phyloP scores from a whole-genome alignment of 768 basidiomycete species.

The Tulasnella sp. region DNA sequence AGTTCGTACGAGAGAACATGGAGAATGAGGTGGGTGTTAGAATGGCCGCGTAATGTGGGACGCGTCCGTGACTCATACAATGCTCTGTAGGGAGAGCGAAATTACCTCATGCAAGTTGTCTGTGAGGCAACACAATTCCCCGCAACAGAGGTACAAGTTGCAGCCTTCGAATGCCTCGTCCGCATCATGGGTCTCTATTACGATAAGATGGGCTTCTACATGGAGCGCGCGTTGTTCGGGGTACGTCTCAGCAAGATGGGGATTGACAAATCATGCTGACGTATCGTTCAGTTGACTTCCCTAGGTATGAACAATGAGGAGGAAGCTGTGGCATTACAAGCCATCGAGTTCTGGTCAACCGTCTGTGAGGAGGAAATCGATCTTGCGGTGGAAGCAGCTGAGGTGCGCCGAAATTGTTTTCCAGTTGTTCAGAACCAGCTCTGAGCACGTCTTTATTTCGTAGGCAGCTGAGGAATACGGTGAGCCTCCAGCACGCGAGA shows the following conservation, averaged over 20 bases:
- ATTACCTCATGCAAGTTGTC: slow-evolving; percentile 99
- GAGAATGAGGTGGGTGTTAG: slow-evolving; percentile 84
- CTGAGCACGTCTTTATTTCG: neutral
- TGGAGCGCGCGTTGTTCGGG: slow-evolving; percentile 97
- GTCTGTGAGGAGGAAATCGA: slow-evolving; percentile 98
- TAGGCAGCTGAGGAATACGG: slow-evolving; percentile 72
- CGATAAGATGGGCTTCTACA: slow-evolving; percentile 98
- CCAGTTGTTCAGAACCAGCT: slow-evolving; percentile 24
- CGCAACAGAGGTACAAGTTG: slow-evolving; percentile 77
- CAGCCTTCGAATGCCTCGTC: slow-evolving; percentile 89
- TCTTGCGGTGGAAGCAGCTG: slow-evolving; percentile 79
- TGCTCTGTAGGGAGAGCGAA: slow-evolving; percentile 84
- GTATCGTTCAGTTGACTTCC: slow-evolving; percentile 64
- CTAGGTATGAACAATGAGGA: slow-evolving; percentile 94
- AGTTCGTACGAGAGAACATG: slow-evolving; percentile 96
- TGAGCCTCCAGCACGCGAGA: slow-evolving; percentile 74
- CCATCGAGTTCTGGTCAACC: slow-evolving; percentile 98
- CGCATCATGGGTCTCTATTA: slow-evolving; percentile 97
- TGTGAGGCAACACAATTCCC: slow-evolving; percentile 93
- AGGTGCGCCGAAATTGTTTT: slow-evolving; percentile 40
- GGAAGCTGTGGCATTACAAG: slow-evolving; percentile 86
- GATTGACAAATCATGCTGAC: slow-evolving; percentile 9
- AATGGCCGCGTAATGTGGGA: neutral
- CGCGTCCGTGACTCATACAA: too few relatives aligned
- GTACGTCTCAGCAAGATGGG: slow-evolving; percentile 38